A percentile compares a stretch with the other conserved stretches of the same genome.
Conservation (phyloP, 495 filamentous ascomycete species). For the Podospora tetraspora region DNA sequence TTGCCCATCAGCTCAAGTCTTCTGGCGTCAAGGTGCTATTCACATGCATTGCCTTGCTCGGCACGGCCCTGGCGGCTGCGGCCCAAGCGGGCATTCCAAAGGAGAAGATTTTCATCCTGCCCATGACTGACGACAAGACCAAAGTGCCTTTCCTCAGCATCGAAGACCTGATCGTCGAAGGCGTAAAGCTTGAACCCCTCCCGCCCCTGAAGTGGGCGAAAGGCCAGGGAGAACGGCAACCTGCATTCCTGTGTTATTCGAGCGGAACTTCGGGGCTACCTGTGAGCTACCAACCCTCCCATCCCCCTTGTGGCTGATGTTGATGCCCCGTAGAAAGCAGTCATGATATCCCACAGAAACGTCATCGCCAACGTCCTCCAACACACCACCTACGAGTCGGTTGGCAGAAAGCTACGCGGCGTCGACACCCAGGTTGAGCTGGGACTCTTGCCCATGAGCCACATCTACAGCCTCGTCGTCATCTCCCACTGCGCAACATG, state of each 20-base stretch:
- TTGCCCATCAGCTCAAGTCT: not conserved
- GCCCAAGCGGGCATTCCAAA: not conserved
- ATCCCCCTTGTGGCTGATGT: not conserved
- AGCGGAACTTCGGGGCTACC: not conserved
- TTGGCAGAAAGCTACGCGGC: not conserved
- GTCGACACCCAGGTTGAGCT: not conserved
- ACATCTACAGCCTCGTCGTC: not conserved
- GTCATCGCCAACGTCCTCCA: not conserved
- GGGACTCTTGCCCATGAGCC: not conserved
- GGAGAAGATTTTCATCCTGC: not conserved
- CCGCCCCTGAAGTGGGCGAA: not conserved
- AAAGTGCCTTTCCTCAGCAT: not conserved
- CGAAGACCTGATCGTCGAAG: not conserved
- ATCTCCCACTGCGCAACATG: not conserved
- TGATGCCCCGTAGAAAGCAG: not conserved
- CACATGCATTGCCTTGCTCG: not conserved
- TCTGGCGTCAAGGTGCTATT: not conserved
- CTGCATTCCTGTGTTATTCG: not conserved
- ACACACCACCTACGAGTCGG: not conserved
- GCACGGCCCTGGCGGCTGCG: not conserved
- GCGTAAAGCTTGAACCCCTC: not conserved
- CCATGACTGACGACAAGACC: not conserved
- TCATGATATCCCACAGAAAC: not conserved
- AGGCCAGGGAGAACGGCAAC: not conserved
- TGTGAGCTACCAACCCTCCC: not conserved